phyloP scores from a whole-genome alignment of 75 land plant species.

The Sequoia sempervirens region DNA sequence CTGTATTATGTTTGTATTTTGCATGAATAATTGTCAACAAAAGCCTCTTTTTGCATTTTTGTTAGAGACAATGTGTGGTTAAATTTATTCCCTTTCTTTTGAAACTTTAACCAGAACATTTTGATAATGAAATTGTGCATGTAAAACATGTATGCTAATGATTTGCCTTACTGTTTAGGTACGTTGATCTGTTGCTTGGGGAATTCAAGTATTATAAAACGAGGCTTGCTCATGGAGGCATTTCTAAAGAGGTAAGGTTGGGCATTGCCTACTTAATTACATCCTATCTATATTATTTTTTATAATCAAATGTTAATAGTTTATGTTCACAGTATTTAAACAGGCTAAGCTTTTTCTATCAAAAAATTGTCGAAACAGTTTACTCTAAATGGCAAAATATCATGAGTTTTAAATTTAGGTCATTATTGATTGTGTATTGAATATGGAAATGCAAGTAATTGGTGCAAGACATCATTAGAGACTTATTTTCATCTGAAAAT shows the following conservation, averaged over 20 bases:
- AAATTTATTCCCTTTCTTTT: neutral
- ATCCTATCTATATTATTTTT: neutral
- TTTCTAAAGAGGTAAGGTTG: constrained; percentile 74
- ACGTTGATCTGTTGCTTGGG: constrained; percentile 91
- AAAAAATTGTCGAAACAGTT: neutral
- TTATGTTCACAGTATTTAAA: neutral
- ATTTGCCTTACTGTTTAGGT: constrained; percentile 32
- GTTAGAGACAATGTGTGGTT: neutral
- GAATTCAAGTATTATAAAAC: constrained; percentile 94
- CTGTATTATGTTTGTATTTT: neutral
- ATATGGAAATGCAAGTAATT: neutral
- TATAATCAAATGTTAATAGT: neutral
- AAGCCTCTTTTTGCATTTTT: neutral
- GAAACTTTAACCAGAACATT: neutral
- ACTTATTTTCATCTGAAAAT: neutral
- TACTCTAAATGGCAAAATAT: neutral
- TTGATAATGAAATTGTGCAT: neutral
- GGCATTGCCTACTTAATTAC: neutral
- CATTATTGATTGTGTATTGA: neutral
- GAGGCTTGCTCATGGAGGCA: constrained; percentile 69
- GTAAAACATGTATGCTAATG: neutral
- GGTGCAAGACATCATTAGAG: neutral
- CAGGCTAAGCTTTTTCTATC: neutral
- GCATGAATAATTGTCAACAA: neutral
- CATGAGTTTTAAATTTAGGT: neutral